Base-by-base conservation (phyloP, 495 filamentous ascomycete genomes). In the Annulohypoxylon nitens region DNA sequence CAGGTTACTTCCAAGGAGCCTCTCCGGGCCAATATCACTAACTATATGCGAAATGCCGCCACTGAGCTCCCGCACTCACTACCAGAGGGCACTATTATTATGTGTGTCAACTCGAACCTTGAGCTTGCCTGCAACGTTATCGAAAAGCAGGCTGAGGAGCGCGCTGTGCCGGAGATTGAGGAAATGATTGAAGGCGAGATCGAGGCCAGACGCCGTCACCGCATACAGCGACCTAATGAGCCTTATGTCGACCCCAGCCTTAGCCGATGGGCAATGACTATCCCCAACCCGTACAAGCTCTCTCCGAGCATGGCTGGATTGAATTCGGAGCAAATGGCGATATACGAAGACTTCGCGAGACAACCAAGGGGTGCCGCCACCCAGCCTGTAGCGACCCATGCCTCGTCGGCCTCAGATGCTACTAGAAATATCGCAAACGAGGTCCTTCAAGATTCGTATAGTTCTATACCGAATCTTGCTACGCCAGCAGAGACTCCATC, bases 1-100 rank as follows among this genome's bases (percentile, higher is more conserved):
- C 87, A 97, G 14, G 96, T 98, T n/a, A 98, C 96, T 5, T 98
- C 94, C 76, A 98, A 98, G 81, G 97, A 99, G 77, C 96, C 96
- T 30, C 84, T 99, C 18, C 90, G 95, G 66, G 93, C 95, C 80
- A 98, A 95, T 83, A 98, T 98, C 84, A 92, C 89, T 37, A 98
- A 98, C 80, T 97, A 98, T 77, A 92, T 99, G 72, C 92, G 97
- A n/a, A 80, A 84, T 23, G 86, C 95, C 76, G 90, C 93, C 9
- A 83, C 87, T 66, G 93, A 97, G 34, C 78, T 90, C 3, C 83
- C 84, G 10, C 90, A 90, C 26, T 91, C 92, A 69, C 83, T 94
- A 23, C 92, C 94, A 1, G 97, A 99, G 78, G 94, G 94, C 18
- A 89, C 89, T 25, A 95, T 98, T 63, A 86, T 97, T 67, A 97